Percentiles rank a stretch among this genome's conserved stretches.
These are phyloP conservation scores for Fraxinus anomala DNA, from an alignment of 257 asterid species.

Conservation along the genomic window DNA sequence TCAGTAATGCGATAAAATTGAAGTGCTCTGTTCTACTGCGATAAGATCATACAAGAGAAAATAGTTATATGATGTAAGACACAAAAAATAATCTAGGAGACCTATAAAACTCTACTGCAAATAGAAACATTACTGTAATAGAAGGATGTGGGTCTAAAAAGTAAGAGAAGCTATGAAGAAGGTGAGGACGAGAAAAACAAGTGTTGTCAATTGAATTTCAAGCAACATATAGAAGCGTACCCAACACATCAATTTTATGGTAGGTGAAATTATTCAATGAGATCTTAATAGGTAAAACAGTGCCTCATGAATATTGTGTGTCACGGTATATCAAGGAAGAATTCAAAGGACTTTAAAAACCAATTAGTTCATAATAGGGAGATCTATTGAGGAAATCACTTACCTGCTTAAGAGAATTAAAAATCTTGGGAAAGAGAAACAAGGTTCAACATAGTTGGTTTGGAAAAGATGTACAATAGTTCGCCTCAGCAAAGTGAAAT, in stretches of 20 bases:
- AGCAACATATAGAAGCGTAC: background rate
- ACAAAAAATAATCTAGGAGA: background rate
- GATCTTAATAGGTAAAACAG: no score
- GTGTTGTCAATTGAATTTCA: background rate
- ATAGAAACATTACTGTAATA: background rate
- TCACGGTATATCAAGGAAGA: background rate
- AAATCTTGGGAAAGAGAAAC: background rate
- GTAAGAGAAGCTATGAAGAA: background rate
- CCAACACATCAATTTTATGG: background rate
- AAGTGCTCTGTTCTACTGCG: background rate
- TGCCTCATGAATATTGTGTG: background rate
- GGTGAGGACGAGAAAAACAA: background rate
- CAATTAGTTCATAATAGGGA: background rate
- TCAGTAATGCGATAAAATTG: background rate
- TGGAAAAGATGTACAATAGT: background rate
- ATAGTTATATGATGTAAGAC: no score
- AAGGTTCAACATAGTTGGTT: background rate
- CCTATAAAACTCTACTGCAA: background rate
- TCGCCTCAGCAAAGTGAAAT: background rate
- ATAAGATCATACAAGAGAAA: background rate
- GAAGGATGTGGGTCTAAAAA: background rate
- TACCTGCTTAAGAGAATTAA: background rate
- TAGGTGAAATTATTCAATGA: background rate
- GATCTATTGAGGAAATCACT: background rate
- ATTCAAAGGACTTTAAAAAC: background rate